Conservation (phyloP, 441 rosid genomes). For the Eruca vesicaria region DNA sequence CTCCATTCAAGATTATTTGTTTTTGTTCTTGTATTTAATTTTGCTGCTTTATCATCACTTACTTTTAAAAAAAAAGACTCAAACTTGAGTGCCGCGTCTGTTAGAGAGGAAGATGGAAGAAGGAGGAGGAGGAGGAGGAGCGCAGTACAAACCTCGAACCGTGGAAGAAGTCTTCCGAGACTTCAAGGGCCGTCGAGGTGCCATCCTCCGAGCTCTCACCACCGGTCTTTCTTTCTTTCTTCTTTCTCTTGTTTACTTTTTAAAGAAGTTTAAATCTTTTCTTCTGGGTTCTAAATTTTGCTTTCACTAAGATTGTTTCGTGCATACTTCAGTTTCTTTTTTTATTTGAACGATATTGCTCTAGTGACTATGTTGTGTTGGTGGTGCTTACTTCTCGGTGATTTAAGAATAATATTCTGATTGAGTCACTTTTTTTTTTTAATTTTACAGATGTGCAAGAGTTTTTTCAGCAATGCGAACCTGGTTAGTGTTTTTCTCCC, state of each 20-base stretch:
- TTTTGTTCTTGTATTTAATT: background rate
- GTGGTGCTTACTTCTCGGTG: background rate
- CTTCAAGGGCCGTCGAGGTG: background rate
- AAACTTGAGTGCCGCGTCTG: conserved; percentile 9
- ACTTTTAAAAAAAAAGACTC: background rate
- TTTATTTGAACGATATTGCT: background rate
- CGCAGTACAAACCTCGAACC: conserved; percentile 68
- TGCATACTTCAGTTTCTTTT: background rate
- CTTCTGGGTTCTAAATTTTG: background rate
- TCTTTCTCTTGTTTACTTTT: too few species aligned
- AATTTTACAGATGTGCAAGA: conserved; percentile 71
- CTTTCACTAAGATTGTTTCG: background rate
- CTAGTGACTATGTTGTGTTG: background rate
- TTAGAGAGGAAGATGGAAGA: conserved; percentile 17
- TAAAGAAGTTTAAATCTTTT: conserved; percentile 9
- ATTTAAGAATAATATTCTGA: background rate
- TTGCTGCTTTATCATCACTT: background rate
- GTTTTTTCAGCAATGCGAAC: conserved; percentile 91
- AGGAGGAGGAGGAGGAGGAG: conserved; percentile 36
- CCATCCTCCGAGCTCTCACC: conserved; percentile 61
- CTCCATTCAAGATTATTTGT: background rate
- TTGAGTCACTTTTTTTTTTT: background rate
- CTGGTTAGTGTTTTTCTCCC: conserved; percentile 52
- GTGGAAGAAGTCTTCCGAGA: conserved; percentile 76
- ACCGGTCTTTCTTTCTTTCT: conserved; percentile 60